Percentiles rank a stretch among this genome's conserved stretches.
phyloP scores from a whole-genome alignment of 2,329 filamentous ascomycete species.

The Teratosphaeria epicoccoides region DNA sequence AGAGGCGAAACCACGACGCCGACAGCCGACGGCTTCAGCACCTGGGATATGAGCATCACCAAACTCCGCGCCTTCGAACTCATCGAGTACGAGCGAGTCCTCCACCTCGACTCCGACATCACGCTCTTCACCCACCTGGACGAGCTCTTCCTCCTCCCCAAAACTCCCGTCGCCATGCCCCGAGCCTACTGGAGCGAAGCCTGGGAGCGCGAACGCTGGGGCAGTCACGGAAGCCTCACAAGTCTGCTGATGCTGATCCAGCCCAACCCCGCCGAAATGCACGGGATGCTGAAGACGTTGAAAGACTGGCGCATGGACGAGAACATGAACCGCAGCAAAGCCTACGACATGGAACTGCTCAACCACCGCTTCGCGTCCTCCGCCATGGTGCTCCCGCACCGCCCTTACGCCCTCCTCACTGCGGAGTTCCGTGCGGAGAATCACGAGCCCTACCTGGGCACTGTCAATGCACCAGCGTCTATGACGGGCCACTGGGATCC shows the following conservation, averaged over 20 bases:
- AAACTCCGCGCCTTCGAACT: slow-evolving; percentile 60
- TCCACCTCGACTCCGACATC: slow-evolving; percentile 52
- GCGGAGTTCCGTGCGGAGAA: slow-evolving; percentile 50
- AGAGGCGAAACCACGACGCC: slow-evolving; percentile 3
- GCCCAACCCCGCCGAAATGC: slow-evolving; percentile 45
- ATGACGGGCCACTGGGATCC: slow-evolving; percentile 49
- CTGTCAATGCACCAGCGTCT: slow-evolving; percentile 4
- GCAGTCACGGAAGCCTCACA: slow-evolving; percentile 34
- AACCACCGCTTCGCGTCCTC: slow-evolving; percentile 51
- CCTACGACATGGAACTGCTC: slow-evolving; percentile 59
- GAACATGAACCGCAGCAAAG: slow-evolving; percentile 22
- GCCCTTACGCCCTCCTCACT: slow-evolving; percentile 50
- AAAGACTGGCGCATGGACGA: slow-evolving; percentile 23
- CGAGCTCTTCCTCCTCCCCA: slow-evolving; percentile 57
- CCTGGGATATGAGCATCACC: slow-evolving; percentile 53
- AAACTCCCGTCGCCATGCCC: slow-evolving; percentile 52
- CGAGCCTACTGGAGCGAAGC: slow-evolving; percentile 52
- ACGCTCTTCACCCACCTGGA: slow-evolving; percentile 52
- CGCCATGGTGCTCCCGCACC: slow-evolving; percentile 53
- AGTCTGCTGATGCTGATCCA: slow-evolving; percentile 53
- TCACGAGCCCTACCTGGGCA: slow-evolving; percentile 43
- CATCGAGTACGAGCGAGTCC: slow-evolving; percentile 48
- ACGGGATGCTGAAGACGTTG: slow-evolving; percentile 26
- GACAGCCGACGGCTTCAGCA: neutral
- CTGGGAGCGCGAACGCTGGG: slow-evolving; percentile 20